Percentiles rank a stretch among this genome's conserved stretches.
Conservation (phyloP, 2,329 filamentous ascomycete genomes). For the Aureobasidium sp. region DNA sequence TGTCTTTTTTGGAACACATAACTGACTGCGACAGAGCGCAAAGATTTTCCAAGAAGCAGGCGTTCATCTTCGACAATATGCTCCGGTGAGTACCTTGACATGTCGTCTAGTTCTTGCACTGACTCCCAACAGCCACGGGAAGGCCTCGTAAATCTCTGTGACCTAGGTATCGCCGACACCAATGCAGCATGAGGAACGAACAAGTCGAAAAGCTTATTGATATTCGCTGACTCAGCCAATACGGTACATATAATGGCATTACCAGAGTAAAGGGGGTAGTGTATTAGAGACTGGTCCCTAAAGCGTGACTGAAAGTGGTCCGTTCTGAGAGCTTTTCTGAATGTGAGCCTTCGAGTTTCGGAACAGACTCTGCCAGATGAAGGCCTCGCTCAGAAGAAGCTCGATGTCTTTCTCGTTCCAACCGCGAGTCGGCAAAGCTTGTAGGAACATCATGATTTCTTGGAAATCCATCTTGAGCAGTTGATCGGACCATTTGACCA, state of each 20-base stretch:
- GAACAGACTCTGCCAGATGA: conserved; percentile 97
- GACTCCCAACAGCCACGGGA: conserved; percentile 23
- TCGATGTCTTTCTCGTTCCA: conserved; percentile 99
- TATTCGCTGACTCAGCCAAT: not conserved
- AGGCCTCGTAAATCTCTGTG: conserved; percentile 27
- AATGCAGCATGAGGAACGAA: not conserved
- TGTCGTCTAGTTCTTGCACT: not conserved
- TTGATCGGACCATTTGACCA: conserved; percentile 97
- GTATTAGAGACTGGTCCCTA: not conserved
- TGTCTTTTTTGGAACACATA: not conserved
- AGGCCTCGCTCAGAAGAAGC: conserved; percentile 88
- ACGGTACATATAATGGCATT: not conserved
- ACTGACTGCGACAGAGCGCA: conserved; percentile 51
- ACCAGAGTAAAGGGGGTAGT: not conserved
- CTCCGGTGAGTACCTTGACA: conserved; percentile 54
- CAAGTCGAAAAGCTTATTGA: not conserved
- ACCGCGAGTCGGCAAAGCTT: conserved; percentile 81
- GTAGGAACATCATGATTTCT: conserved; percentile 99
- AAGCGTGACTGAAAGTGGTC: conserved; percentile 3
- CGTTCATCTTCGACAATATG: conserved; percentile 79
- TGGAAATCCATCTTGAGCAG: conserved; percentile 96
- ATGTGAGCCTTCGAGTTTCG: conserved; percentile 90
- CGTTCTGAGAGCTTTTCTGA: conserved; percentile 16
- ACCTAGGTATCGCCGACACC: not conserved
- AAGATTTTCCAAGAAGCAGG: conserved; percentile 77